Conservation (phyloP, 345 rosid species). For the Eucalyptus victrix region DNA sequence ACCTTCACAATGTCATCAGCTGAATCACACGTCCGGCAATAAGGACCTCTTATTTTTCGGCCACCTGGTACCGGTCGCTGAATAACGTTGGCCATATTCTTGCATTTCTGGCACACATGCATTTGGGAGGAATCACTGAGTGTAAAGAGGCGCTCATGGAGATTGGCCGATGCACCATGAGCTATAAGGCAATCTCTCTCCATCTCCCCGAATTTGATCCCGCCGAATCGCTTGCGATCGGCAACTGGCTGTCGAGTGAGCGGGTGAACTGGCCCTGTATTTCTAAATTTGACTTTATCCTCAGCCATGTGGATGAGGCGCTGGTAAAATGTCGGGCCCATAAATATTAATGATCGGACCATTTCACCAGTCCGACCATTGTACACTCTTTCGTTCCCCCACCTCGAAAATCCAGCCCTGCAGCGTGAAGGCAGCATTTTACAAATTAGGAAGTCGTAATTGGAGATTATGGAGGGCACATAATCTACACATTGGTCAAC, state of each 20-base stretch:
- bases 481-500: neutral
- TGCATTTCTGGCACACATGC: slow-evolving; percentile 60
- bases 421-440: neutral
- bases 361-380: slow-evolving; percentile 74
- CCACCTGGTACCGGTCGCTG: slow-evolving; percentile 45
- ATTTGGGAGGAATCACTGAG: slow-evolving; percentile 71
- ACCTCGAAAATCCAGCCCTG: slow-evolving; percentile 83
- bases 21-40: slow-evolving; percentile 49
- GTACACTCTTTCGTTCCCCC: slow-evolving; percentile 82
- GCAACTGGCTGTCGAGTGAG: slow-evolving; percentile 89
- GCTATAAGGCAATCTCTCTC: slow-evolving; percentile 88
- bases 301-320: slow-evolving; percentile 82
- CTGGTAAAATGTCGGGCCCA: slow-evolving; percentile 91
- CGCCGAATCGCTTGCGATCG: slow-evolving; percentile 78
- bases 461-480: neutral
- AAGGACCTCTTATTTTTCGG: slow-evolving; percentile 72
- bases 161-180: slow-evolving; percentile 72
- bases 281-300: slow-evolving; percentile 84
- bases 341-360: slow-evolving; percentile 60
- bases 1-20: slow-evolving; percentile 54
- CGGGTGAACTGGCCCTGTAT: slow-evolving; percentile 92
- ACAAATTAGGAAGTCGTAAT: neutral
- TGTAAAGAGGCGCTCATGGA: slow-evolving; percentile 75
- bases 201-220: slow-evolving; percentile 90
- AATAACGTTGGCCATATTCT: slow-evolving; percentile 53